These are phyloP conservation scores for Tremellales sp. DNA, from an alignment of 1,284 basidiomycete species.

Conservation along the genomic window DNA sequence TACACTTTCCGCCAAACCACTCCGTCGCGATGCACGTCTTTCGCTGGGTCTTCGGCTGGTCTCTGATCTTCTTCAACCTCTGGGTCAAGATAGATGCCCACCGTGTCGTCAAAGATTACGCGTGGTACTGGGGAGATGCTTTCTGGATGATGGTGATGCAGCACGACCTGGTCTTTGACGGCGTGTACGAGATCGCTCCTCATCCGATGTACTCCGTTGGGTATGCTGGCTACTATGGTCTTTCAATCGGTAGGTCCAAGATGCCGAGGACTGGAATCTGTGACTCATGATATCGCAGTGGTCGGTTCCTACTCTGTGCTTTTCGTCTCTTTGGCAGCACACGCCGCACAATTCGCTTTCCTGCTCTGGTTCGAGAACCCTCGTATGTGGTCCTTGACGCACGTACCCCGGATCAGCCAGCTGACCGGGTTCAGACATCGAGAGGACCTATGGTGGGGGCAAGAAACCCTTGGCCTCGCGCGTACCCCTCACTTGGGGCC, in stretches of 20 bases:
- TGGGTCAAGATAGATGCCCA: conserved; percentile 99
- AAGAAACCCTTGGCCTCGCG: conserved; percentile 80
- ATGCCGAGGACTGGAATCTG: background rate
- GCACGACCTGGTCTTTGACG: conserved; percentile 85
- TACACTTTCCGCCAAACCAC: conserved; percentile 74
- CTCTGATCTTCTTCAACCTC: conserved; percentile 87
- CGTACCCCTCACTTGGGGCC: conserved; percentile 55
- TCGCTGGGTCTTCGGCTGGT: conserved; percentile 82
- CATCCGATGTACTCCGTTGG: conserved; percentile 64
- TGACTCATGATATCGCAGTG: conserved; percentile 23
- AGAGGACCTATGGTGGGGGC: conserved; percentile 77
- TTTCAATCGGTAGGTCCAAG: conserved; percentile 60
- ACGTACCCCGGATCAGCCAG: conserved; percentile 17
- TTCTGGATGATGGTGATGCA: conserved; percentile 70
- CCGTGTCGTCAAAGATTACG: conserved; percentile 79
- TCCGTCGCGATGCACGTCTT: conserved; percentile 70
- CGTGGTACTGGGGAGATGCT: conserved; percentile 98
- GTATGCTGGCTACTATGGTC: conserved; percentile 93
- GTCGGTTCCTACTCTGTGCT: conserved; percentile 75
- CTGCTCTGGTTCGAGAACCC: conserved; percentile 96
- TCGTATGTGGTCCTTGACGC: conserved; percentile 58
- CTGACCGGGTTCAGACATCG: conserved; percentile 66
- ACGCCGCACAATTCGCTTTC: conserved; percentile 94
- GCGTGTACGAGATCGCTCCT: conserved; percentile 76
- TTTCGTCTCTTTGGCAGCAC: conserved; percentile 86